These are phyloP conservation scores for Botryotinia calthae DNA, from an alignment of 2,329 filamentous ascomycete species.

Conservation along the genomic window DNA sequence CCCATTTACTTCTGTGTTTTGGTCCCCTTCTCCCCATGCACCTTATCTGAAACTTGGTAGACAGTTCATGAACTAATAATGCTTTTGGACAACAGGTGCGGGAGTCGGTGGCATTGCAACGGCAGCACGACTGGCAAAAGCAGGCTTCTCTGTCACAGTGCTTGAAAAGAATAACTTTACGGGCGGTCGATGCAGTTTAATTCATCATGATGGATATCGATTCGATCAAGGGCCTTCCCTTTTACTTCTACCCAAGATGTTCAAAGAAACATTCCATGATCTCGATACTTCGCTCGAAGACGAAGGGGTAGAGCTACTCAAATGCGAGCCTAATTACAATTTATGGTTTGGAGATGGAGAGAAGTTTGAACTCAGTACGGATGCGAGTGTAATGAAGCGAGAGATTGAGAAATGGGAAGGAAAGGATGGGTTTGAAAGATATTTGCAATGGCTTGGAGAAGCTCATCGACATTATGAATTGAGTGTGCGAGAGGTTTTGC, in stretches of 20 bases:
- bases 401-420: slow-evolving; percentile 74
- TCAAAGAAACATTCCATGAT: slow-evolving; percentile 66
- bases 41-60: neutral
- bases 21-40: neutral
- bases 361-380: slow-evolving; percentile 62
- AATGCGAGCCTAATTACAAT: slow-evolving; percentile 74
- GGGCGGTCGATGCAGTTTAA: slow-evolving; percentile 67
- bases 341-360: slow-evolving; percentile 70
- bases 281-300: slow-evolving; percentile 62
- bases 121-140: slow-evolving; percentile 67
- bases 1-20: neutral
- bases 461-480: slow-evolving; percentile 69
- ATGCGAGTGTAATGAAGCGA: slow-evolving; percentile 66
- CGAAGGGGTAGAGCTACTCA: slow-evolving; percentile 66
- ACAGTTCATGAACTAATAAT: slow-evolving; percentile 13
- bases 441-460: slow-evolving; percentile 64
- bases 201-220: slow-evolving; percentile 59
- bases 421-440: slow-evolving; percentile 66
- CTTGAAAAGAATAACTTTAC: slow-evolving; percentile 75
- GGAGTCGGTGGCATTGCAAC: slow-evolving; percentile 71
- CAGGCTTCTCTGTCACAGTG: slow-evolving; percentile 69
- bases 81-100: slow-evolving; percentile 50
- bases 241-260: slow-evolving; percentile 67
- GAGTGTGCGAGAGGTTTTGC: slow-evolving; percentile 62
- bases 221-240: slow-evolving; percentile 78